Evolutionary conservation across 345 rosid species (phyloP).

Genomic region (Populus simonii): DNA sequence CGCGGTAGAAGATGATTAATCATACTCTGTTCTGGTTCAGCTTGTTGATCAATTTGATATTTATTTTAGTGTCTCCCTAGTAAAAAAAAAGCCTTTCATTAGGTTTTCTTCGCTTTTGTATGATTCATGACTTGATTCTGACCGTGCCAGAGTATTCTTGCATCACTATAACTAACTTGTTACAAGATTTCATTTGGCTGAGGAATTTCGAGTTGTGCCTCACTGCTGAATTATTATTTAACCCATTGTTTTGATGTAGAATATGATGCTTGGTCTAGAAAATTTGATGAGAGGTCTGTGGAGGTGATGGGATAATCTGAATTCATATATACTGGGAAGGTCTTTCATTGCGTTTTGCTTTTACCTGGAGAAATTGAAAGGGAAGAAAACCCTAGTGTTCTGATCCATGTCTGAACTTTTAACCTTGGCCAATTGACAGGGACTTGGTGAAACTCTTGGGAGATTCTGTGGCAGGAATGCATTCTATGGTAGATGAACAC

Average conservation of each 20-base stretch:
- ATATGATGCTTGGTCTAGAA: background rate
- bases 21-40: background rate
- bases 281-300: background rate
- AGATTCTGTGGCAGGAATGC: conserved; percentile 72
- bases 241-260: background rate
- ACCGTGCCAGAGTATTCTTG: background rate
- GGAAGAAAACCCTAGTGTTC: background rate
- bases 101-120: too few species aligned
- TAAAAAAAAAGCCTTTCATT: background rate
- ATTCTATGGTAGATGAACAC: conserved; percentile 88
- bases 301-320: background rate
- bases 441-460: conserved; percentile 70
- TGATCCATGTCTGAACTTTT: background rate
- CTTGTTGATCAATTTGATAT: background rate
- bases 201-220: background rate
- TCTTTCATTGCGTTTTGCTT: background rate
- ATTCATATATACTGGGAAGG: background rate
- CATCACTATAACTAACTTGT: background rate
- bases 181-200: background rate
- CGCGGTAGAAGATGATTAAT: background rate
- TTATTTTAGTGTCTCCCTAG: background rate
- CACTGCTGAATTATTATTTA: background rate
- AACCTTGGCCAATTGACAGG: conserved; percentile 34
- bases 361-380: background rate
- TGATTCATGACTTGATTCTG: background rate